These are phyloP conservation scores for Yarrowia keelungensis DNA, from an alignment of 805 yeast species.

Conservation along the genomic window DNA sequence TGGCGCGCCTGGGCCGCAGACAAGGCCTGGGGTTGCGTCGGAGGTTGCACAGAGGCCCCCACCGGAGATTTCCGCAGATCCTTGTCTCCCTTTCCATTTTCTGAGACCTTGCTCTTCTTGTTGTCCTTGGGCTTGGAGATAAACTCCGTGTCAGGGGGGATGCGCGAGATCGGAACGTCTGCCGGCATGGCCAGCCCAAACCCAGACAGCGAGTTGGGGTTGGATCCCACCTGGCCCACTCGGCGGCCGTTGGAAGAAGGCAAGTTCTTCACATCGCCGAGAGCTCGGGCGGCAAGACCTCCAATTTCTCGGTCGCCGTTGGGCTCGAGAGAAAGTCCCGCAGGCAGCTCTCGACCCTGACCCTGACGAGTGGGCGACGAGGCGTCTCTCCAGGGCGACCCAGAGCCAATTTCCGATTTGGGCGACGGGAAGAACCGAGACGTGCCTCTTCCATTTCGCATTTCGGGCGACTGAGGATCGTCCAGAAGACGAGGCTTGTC, in stretches of 20 bases:
- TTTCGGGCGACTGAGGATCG: conserved; percentile 29
- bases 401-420: conserved; percentile 31
- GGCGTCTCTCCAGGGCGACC: conserved; percentile 20
- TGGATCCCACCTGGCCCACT: neutral
- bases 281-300: conserved; percentile 23
- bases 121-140: conserved; percentile 26
- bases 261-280: conserved; percentile 17
- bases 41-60: conserved; percentile 6
- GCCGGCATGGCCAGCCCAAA: conserved; percentile 38
- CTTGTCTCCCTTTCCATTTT: conserved; percentile 19
- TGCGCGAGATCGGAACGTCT: conserved; percentile 37
- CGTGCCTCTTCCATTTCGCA: conserved; percentile 35
- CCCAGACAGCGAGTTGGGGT: conserved; percentile 29
- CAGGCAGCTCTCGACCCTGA: conserved; percentile 16
- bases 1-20: conserved; percentile 32
- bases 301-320: conserved; percentile 28
- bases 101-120: conserved; percentile 19
- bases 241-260: conserved; percentile 2
- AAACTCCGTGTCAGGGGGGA: conserved; percentile 35
- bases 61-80: conserved; percentile 28
- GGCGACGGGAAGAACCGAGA: conserved; percentile 36
- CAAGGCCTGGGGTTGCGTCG: conserved; percentile 17
- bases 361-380: conserved; percentile 29
- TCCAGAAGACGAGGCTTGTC: conserved; percentile 33
- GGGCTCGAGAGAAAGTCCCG: conserved; percentile 19